Conservation (phyloP, 805 yeast genomes). For the Yarrowia sp. region DNA sequence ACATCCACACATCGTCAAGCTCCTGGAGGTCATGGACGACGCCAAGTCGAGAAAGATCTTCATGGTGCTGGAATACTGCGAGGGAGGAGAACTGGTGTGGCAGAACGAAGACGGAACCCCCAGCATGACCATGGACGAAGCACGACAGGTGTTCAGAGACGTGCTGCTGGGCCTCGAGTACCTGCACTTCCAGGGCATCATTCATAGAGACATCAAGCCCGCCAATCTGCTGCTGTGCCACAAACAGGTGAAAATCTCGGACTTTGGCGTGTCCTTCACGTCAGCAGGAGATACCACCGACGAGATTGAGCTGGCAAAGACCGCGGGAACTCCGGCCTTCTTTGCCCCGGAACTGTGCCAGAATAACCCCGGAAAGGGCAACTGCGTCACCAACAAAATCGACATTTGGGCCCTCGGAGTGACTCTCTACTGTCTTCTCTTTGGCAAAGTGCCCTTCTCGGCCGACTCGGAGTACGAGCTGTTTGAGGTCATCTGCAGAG, state of each 20-base stretch:
- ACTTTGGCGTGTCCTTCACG: constrained; percentile 89
- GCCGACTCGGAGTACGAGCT: constrained; percentile 86
- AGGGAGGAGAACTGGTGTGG: constrained; percentile 79
- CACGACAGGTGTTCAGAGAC: constrained; percentile 72
- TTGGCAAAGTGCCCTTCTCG: constrained; percentile 88
- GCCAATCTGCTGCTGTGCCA: constrained; percentile 79
- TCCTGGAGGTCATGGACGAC: constrained; percentile 90
- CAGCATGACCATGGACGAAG: constrained; percentile 36
- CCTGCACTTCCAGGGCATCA: constrained; percentile 83
- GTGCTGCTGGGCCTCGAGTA: constrained; percentile 89
- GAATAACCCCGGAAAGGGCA: constrained; percentile 41
- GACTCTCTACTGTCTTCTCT: constrained; percentile 83
- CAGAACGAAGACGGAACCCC: constrained; percentile 25
- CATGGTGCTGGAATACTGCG: constrained; percentile 86
- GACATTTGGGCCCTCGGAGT: constrained; percentile 99
- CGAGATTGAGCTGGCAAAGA: constrained; percentile 79
- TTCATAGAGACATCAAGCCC: constrained; percentile 96
- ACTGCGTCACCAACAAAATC: constrained; percentile 76
- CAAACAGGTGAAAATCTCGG: constrained; percentile 83
- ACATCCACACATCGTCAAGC: constrained; percentile 90
- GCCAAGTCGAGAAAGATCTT: constrained; percentile 82
- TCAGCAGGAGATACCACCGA: constrained; percentile 57
- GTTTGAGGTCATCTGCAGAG: constrained; percentile 68
- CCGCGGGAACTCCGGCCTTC: constrained; percentile 72
- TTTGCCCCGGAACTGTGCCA: constrained; percentile 76